Conservation (phyloP, 495 filamentous ascomycete species). For the Aspergillus baeticus region DNA sequence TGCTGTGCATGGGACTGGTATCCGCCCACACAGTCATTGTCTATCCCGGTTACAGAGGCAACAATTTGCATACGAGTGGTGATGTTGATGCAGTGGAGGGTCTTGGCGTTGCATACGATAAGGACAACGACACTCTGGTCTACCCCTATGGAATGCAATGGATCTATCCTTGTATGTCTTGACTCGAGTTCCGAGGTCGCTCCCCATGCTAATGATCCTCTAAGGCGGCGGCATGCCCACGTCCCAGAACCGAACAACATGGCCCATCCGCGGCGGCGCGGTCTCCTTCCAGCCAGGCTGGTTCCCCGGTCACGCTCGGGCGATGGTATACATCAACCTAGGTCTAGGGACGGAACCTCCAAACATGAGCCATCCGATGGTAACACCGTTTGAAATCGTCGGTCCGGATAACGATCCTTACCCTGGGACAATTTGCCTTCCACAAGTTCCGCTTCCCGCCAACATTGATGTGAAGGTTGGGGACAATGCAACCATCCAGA, state of each 20-base stretch:
- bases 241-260: slow-evolving; percentile 82
- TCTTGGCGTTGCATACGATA: slow-evolving; percentile 42
- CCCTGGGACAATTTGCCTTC: slow-evolving; percentile 83
- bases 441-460: slow-evolving; percentile 82
- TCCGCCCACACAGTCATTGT: slow-evolving; percentile 85
- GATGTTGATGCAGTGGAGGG: slow-evolving; percentile 45
- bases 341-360: slow-evolving; percentile 77
- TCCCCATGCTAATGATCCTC: not conserved
- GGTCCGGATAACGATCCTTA: slow-evolving; percentile 82
- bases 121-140: slow-evolving; percentile 37
- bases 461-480: slow-evolving; percentile 71
- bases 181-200: not conserved
- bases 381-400: slow-evolving; percentile 79
- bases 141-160: slow-evolving; percentile 97
- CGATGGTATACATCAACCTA: slow-evolving; percentile 91
- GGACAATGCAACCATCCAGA: slow-evolving; percentile 91
- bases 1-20: slow-evolving; percentile 51
- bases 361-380: slow-evolving; percentile 89
- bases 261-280: slow-evolving; percentile 85
- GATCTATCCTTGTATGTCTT: slow-evolving; percentile 91
- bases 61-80: slow-evolving; percentile 82
- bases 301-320: slow-evolving; percentile 87
- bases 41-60: slow-evolving; percentile 92
- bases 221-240: slow-evolving; percentile 82
- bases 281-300: slow-evolving; percentile 89